phyloP scores from a whole-genome alignment of 805 yeast species.

The Jamesozyma lodderae region DNA sequence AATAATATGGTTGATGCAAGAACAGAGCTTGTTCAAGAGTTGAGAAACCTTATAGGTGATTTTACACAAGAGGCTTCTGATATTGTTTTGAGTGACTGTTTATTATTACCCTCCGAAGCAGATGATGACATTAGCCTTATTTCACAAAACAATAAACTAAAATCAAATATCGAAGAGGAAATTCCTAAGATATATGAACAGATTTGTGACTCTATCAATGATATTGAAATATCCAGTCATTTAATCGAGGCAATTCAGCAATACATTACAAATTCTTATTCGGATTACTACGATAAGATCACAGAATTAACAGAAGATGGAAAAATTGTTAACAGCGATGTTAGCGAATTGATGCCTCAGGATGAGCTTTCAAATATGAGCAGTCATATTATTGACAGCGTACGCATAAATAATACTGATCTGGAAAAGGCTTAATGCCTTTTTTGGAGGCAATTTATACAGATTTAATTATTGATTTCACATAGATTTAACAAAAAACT shows the following conservation, averaged over 20 bases:
- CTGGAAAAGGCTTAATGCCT: not conserved
- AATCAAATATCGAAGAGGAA: conserved; percentile 41
- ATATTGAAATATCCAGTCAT: conserved; percentile 40
- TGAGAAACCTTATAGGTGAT: conserved; percentile 60
- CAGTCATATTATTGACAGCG: conserved; percentile 27
- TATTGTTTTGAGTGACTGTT: conserved; percentile 41
- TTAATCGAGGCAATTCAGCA: conserved; percentile 61
- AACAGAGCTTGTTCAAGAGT: conserved; percentile 60
- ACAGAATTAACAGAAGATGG: conserved; percentile 21
- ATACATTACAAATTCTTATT: conserved; percentile 49
- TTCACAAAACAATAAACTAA: conserved; percentile 33
- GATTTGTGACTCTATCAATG: conserved; percentile 47
- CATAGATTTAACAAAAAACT: not conserved
- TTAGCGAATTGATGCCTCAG: conserved; percentile 45
- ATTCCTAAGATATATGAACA: conserved; percentile 49
- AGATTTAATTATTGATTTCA: not conserved
- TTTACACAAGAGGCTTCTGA: conserved; percentile 52
- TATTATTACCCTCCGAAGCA: conserved; percentile 17
- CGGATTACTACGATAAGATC: conserved; percentile 37
- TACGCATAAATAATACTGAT: not conserved
- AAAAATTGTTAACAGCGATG: conserved; percentile 7
- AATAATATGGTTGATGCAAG: conserved; percentile 75
- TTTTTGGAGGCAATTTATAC: no score
- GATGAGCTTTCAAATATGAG: conserved; percentile 43
- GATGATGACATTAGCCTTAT: conserved; percentile 16